Conservation (phyloP, 208 protist genomes). For the Leishmania martiniquensis region DNA sequence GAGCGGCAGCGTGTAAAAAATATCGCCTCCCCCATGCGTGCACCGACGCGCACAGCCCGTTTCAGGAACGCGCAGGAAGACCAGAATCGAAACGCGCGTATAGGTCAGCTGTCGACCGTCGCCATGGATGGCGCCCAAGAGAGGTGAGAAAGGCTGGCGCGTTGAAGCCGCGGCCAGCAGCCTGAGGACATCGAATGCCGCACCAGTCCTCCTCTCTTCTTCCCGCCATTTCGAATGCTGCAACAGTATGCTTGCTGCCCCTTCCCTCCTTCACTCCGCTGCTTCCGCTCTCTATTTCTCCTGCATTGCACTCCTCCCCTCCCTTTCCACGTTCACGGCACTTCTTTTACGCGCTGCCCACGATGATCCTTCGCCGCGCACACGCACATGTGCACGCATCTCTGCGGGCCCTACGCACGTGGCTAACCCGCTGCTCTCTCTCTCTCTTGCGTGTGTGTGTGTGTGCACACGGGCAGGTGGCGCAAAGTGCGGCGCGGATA, state of each 20-base stretch:
- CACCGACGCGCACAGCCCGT: neutral
- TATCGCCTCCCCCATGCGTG: neutral
- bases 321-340: neutral
- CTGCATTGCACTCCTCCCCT: neutral
- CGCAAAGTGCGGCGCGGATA: neutral
- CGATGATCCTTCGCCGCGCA: neutral
- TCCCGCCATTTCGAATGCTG: neutral
- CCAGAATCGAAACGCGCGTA: neutral
- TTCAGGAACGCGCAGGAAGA: neutral
- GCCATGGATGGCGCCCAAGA: neutral
- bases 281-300: neutral
- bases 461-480: neutral
- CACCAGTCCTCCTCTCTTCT: neutral
- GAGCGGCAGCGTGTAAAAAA: neutral
- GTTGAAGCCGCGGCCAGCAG: neutral
- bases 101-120: neutral
- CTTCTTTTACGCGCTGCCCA: neutral
- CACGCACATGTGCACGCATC: neutral
- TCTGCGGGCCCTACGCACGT: neutral
- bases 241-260: neutral
- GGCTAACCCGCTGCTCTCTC: neutral
- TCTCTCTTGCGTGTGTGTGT: neutral
- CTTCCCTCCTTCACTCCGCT: slow-evolving; percentile 8
- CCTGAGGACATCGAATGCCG: neutral
- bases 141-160: neutral